phyloP scores from a whole-genome alignment of 108 stramenopile species.

The Cyclotella atomus region DNA sequence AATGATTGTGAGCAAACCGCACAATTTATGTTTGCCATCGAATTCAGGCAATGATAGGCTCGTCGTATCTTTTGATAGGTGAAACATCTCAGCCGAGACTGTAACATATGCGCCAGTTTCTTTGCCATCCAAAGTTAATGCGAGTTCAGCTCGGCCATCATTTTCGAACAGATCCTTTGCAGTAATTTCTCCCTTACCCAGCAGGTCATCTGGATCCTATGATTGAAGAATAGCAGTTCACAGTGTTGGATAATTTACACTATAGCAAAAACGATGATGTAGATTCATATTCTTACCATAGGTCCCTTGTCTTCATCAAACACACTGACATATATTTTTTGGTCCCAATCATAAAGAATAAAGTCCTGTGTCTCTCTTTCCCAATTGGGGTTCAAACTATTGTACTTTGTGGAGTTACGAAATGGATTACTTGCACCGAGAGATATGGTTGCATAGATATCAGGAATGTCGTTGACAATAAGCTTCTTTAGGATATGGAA shows the following conservation, averaged over 20 bases:
- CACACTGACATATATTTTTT: slow-evolving; percentile 55
- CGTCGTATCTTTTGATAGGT: slow-evolving; percentile 14
- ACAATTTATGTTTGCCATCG: slow-evolving; percentile 33
- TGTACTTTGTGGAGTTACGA: slow-evolving; percentile 46
- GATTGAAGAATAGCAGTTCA: background rate
- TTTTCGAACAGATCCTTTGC: slow-evolving; percentile 49
- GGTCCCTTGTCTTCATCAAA: slow-evolving; percentile 57
- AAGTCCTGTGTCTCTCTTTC: slow-evolving; percentile 57
- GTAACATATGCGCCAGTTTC: slow-evolving; percentile 60
- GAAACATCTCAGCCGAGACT: slow-evolving; percentile 46
- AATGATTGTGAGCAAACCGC: slow-evolving; percentile 60
- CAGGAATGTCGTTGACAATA: slow-evolving; percentile 68
- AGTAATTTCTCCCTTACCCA: slow-evolving; percentile 55
- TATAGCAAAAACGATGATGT: background rate
- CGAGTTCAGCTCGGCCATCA: slow-evolving; percentile 28
- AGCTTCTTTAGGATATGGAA: slow-evolving; percentile 54
- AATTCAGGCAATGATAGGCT: slow-evolving; percentile 23
- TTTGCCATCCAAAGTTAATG: slow-evolving; percentile 39
- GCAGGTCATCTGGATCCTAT: slow-evolving; percentile 59
- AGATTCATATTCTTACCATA: background rate
- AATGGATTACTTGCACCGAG: slow-evolving; percentile 44
- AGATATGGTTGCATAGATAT: slow-evolving; percentile 58
- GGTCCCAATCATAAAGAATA: slow-evolving; percentile 59
- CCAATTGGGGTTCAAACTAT: slow-evolving; percentile 63
- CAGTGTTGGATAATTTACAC: background rate